Percentiles rank a stretch among this genome's conserved stretches.
phyloP scores from a whole-genome alignment of 768 basidiomycete species.

The Paxillus ammoniavirescens region DNA sequence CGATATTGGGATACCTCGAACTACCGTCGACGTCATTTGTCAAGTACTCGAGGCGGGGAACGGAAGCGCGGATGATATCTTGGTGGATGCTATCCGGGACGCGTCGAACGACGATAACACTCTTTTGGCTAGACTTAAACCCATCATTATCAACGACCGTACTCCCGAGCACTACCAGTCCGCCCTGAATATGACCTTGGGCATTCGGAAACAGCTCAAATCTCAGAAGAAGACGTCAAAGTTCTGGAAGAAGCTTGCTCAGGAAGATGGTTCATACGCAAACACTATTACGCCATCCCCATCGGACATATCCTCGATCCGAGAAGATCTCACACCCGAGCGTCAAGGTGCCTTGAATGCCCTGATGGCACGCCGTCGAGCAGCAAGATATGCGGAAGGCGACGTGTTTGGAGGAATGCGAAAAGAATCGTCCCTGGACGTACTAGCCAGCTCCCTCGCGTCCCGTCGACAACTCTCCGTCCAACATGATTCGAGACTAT shows the following conservation, averaged over 20 bases:
- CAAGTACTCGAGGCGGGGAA: constrained; percentile 21
- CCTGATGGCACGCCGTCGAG: constrained; percentile 30
- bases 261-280: constrained; percentile 25
- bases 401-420: constrained; percentile 26
- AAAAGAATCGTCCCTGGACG: constrained; percentile 15
- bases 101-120: constrained; percentile 38
- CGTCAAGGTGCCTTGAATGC: constrained; percentile 38
- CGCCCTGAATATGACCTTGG: constrained; percentile 44
- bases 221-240: constrained; percentile 42
- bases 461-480: constrained; percentile 23
- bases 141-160: constrained; percentile 33
- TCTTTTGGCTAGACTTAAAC: constrained; percentile 43
- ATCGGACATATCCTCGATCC: constrained; percentile 30
- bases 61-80: constrained; percentile 39
- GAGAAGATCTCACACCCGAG: constrained; percentile 21
- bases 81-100: constrained; percentile 43
- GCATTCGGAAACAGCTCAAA: constrained; percentile 42
- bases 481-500: constrained; percentile 10
- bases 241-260: constrained; percentile 46
- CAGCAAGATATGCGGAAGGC: constrained; percentile 8
- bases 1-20: constrained; percentile 27
- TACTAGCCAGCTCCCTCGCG: constrained; percentile 19
- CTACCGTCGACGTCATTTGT: constrained; percentile 22
- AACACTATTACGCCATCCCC: constrained; percentile 27
- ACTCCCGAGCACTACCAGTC: constrained; percentile 44